phyloP scores from a whole-genome alignment of 2,329 filamentous ascomycete species.

The Arthrobotrys entomopaga region DNA sequence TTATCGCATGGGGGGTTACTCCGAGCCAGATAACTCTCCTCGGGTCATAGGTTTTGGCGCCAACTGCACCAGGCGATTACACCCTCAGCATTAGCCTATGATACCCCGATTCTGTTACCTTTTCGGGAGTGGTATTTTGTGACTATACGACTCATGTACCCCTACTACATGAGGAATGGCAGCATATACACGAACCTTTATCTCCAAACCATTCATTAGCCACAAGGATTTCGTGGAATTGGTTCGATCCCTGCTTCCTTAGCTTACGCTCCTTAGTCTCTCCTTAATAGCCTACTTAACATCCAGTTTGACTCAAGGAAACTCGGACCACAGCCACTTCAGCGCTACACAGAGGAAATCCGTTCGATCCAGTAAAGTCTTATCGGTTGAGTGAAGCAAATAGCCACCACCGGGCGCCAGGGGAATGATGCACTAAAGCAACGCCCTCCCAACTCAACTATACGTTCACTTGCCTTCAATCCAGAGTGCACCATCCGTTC shows the following conservation, averaged over 20 bases:
- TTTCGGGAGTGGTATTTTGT: conserved; percentile 5
- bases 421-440: conserved; percentile 9
- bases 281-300: conserved; percentile 1
- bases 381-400: background rate
- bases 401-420: conserved; percentile 2
- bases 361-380: background rate
- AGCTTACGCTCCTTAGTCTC: conserved; percentile 9
- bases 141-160: conserved; percentile 4
- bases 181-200: conserved; percentile 2
- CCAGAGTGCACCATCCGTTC: background rate
- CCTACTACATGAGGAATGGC: conserved; percentile 1
- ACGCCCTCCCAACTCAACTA: background rate
- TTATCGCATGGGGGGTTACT: conserved; percentile 7
- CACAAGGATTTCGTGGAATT: background rate
- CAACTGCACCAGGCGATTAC: conserved; percentile 7
- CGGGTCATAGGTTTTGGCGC: conserved; percentile 1
- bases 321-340: background rate
- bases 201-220: conserved; percentile 1
- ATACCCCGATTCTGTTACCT: background rate
- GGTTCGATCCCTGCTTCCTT: conserved; percentile 4
- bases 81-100: conserved; percentile 7
- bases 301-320: conserved; percentile 1
- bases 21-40: background rate
- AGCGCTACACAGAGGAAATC: conserved; percentile 1
- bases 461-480: background rate